phyloP scores from a whole-genome alignment of 306 rosid genomes.

The Bauhinia variegata region DNA sequence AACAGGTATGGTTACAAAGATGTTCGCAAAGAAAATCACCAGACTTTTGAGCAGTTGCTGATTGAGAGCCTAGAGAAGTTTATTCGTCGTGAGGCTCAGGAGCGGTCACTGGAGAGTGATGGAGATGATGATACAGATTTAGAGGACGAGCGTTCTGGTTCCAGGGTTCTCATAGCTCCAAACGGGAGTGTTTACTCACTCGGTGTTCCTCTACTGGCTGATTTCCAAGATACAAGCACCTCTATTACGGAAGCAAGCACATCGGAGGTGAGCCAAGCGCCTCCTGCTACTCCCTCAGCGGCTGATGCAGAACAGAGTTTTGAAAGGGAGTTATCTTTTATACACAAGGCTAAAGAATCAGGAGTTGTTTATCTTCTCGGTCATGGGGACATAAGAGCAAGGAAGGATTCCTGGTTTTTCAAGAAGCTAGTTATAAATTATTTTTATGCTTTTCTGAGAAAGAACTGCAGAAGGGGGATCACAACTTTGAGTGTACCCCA shows the following conservation, averaged over 20 bases:
- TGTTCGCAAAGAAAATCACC: conserved; percentile 93
- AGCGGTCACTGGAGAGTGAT: conserved; percentile 83
- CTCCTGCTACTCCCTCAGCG: too few species aligned
- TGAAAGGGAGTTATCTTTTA: conserved; percentile 86
- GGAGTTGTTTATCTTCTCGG: conserved; percentile 97
- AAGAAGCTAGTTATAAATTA: conserved; percentile 86
- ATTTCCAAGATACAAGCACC: conserved; percentile 30
- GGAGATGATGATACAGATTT: conserved; percentile 76
- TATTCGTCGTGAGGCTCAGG: conserved; percentile 93
- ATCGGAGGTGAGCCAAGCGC: too few species aligned
- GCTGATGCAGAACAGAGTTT: conserved; percentile 85
- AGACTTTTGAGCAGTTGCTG: conserved; percentile 89
- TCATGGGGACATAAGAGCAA: conserved; percentile 91
- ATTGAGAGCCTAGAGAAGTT: conserved; percentile 96
- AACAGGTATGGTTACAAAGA: conserved; percentile 93
- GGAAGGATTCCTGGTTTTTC: conserved; percentile 90
- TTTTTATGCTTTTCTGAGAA: conserved; percentile 89
- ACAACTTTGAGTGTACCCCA: conserved; percentile 93
- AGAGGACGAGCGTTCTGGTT: conserved; percentile 44
- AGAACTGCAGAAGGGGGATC: conserved; percentile 90
- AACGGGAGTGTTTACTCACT: conserved; percentile 71
- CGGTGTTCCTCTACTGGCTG: conserved; percentile 61
- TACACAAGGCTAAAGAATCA: conserved; percentile 88
- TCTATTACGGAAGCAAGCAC: conserved; percentile 51
- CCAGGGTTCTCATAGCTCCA: conserved; percentile 58